A percentile compares a stretch with the other conserved stretches of the same genome.
Conservation (phyloP, 352 stramenopile genomes). For the Globisporangium polare region DNA sequence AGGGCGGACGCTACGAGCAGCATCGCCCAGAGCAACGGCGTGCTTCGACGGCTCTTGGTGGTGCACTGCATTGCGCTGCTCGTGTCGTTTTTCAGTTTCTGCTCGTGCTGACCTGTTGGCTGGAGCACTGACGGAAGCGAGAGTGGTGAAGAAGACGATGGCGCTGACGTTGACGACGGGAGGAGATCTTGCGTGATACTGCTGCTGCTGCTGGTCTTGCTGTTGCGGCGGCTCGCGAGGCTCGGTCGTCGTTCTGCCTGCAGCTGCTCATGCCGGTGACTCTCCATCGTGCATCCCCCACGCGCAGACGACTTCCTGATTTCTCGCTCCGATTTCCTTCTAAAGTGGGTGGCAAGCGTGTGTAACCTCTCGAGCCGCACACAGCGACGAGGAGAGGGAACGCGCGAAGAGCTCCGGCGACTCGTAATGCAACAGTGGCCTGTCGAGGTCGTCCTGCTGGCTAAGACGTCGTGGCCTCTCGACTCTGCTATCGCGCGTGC, state of each 20-base stretch:
- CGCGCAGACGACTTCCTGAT: not conserved
- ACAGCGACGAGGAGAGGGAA: not conserved
- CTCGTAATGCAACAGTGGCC: not conserved
- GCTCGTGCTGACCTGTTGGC: not conserved
- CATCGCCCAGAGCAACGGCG: conserved; percentile 9
- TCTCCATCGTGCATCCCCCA: conserved; percentile 6
- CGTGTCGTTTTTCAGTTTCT: not conserved
- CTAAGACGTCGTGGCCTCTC: not conserved
- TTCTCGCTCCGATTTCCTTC: not conserved
- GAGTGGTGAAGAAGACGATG: not conserved
- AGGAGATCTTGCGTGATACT: conserved; percentile 2
- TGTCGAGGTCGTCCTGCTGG: not conserved
- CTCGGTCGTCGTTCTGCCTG: not conserved
- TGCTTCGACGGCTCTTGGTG: not conserved
- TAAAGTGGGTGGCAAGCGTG: not conserved
- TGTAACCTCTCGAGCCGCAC: not conserved
- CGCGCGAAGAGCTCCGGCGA: not conserved
- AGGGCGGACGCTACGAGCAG: conserved; percentile 1
- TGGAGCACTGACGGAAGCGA: not conserved
- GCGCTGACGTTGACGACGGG: not conserved
- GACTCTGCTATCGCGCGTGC: not conserved
- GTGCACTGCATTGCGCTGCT: not conserved
- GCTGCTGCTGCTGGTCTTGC: conserved; percentile 11
- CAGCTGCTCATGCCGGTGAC: conserved; percentile 6
- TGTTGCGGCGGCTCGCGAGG: conserved; percentile 5